Conservation (phyloP, 148 eudicot species). For the Rhododendron ferrugineum region DNA sequence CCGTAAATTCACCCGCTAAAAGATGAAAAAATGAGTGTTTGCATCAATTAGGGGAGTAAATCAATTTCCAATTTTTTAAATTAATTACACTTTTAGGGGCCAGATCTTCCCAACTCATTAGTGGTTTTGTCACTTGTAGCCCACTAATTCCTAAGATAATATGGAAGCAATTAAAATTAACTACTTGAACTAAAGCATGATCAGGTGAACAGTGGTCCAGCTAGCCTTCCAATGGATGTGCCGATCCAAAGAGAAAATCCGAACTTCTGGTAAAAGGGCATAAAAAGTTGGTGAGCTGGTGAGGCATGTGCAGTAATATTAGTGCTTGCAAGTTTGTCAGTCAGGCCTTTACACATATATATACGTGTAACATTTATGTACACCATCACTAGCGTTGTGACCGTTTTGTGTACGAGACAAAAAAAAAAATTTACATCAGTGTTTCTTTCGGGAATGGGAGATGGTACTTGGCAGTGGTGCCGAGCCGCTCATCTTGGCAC, state of each 20-base stretch:
- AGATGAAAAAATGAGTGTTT: too few relatives aligned
- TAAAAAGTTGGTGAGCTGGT: neutral
- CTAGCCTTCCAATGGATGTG: neutral
- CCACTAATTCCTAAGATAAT: neutral
- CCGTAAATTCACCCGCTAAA: too few relatives aligned
- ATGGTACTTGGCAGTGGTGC: too few relatives aligned
- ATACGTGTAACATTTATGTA: neutral
- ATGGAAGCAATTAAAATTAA: neutral
- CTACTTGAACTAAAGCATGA: neutral
- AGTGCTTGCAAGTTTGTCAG: neutral
- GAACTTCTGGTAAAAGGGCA: neutral
- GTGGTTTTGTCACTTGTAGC: neutral
- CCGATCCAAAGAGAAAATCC: neutral
- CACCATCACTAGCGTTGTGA: too few relatives aligned
- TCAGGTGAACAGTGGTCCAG: neutral
- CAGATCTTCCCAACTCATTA: neutral
- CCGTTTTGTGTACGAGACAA: too few relatives aligned
- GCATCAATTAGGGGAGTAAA: too few relatives aligned
- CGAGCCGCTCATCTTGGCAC: too few relatives aligned
- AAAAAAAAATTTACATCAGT: too few relatives aligned
- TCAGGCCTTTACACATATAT: neutral
- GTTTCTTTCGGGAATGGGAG: too few relatives aligned
- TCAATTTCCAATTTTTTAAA: too few relatives aligned
- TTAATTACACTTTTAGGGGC: neutral
- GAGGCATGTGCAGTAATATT: neutral